Percentiles rank a stretch among this genome's conserved stretches.
These are phyloP conservation scores for Spizellomyces punctatus DNA, from an alignment of 192 early-diverging fungal species.

Conservation along the genomic window DNA sequence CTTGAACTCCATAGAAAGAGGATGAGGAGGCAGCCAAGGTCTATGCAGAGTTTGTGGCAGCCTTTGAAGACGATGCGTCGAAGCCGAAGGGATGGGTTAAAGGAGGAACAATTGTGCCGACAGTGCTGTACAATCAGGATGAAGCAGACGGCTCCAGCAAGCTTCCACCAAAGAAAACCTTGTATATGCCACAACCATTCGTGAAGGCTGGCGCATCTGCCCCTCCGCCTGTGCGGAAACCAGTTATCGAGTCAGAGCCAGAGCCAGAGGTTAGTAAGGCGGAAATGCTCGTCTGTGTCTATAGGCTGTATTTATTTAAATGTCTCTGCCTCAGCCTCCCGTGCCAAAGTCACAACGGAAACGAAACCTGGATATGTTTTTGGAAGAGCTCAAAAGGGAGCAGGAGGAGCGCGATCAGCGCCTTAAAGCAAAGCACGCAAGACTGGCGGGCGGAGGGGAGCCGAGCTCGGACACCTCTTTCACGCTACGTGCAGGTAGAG, in stretches of 20 bases:
- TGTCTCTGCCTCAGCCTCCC: background rate
- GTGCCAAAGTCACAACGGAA: conserved; percentile 56
- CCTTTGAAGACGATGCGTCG: conserved; percentile 64
- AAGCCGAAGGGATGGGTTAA: conserved; percentile 49
- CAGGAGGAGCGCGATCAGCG: conserved; percentile 70
- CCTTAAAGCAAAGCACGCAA: conserved; percentile 40
- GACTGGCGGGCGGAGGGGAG: conserved; percentile 15
- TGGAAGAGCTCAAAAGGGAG: conserved; percentile 81
- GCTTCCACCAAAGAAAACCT: background rate
- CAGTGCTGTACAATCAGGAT: conserved; percentile 14
- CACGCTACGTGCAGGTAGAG: conserved; percentile 12
- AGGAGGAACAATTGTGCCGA: conserved; percentile 37
- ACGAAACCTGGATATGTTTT: conserved; percentile 80
- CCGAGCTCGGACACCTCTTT: conserved; percentile 17
- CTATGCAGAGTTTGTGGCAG: conserved; percentile 79
- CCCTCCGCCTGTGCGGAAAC: background rate
- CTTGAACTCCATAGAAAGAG: conserved; percentile 49
- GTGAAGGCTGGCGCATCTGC: conserved; percentile 22
- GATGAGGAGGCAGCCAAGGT: conserved; percentile 77
- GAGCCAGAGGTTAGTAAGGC: no score
- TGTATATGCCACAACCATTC: conserved; percentile 38
- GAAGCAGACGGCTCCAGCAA: conserved; percentile 1
- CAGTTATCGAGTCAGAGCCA: no score
- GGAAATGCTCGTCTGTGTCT: no score
- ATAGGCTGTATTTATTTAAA: no score